These are phyloP conservation scores for Adansonia rubrostipa DNA, from an alignment of 441 rosid species.

Conservation along the genomic window DNA sequence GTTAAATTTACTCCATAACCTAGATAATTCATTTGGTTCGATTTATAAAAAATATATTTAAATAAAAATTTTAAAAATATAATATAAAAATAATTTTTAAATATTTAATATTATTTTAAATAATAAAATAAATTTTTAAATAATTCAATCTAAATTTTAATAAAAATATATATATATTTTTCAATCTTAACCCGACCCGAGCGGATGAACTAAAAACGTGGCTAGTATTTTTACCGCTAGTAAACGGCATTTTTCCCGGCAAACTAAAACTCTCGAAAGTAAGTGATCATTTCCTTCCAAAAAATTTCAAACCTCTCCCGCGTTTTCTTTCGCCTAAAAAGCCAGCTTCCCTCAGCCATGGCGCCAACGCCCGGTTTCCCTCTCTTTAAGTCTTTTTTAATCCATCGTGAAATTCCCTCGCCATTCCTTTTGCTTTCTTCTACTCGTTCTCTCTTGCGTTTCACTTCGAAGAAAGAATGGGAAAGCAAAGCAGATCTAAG, in stretches of 20 bases:
- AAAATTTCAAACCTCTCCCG: constrained; percentile 29
- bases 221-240: neutral
- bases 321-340: constrained; percentile 6
- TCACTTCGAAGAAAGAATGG: constrained; percentile 36
- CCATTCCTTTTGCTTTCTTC: neutral
- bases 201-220: neutral
- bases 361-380: neutral
- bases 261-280: neutral
- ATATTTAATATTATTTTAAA: too few species aligned
- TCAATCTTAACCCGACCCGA: too few species aligned
- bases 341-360: constrained; percentile 21
- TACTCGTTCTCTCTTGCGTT: neutral
- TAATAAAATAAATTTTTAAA: too few species aligned
- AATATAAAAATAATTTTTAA: too few species aligned
- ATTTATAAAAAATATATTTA: too few species aligned
- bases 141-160: too few species aligned
- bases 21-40: too few species aligned
- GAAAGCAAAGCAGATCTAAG: constrained; percentile 54
- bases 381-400: neutral
- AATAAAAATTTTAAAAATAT: too few species aligned
- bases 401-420: neutral
- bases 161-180: too few species aligned
- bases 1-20: too few species aligned
- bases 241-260: neutral
- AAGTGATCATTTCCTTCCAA: neutral